A percentile compares a stretch with the other conserved stretches of the same genome.
These are phyloP conservation scores for Pythium phragmitis DNA, from an alignment of 352 stramenopile species.

Conservation along the genomic window DNA sequence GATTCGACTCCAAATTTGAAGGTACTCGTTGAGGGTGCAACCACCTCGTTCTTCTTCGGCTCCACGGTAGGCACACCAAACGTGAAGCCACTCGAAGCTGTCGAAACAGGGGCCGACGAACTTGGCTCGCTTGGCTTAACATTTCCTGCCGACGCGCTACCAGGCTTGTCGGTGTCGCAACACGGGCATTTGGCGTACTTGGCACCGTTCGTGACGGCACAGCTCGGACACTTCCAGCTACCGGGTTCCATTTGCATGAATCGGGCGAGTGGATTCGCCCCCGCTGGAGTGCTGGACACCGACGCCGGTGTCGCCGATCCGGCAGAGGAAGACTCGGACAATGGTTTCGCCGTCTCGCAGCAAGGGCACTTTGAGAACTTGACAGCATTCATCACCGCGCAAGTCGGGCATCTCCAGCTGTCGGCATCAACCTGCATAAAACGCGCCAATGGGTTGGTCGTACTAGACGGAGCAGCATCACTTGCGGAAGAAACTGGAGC, in stretches of 20 bases:
- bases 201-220: constrained; percentile 62
- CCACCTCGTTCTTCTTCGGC: constrained; percentile 11
- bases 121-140: background rate
- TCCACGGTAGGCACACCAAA: constrained; percentile 17
- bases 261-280: constrained; percentile 31
- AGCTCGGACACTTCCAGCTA: constrained; percentile 83
- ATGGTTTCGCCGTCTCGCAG: constrained; percentile 64
- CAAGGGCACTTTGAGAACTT: constrained; percentile 72
- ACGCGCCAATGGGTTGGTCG: constrained; percentile 47
- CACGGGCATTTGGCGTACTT: constrained; percentile 72
- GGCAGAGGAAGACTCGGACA: background rate
- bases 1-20: constrained; percentile 35
- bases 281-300: background rate
- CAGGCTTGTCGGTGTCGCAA: constrained; percentile 30
- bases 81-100: constrained; percentile 11
- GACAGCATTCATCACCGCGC: constrained; percentile 62
- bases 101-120: background rate
- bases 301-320: constrained; percentile 3
- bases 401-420: constrained; percentile 80
- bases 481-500: background rate
- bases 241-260: constrained; percentile 41
- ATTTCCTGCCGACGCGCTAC: background rate
- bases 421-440: constrained; percentile 57
- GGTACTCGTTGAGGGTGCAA: constrained; percentile 10
- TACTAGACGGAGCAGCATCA: background rate